phyloP scores from a whole-genome alignment of 169 alveolate species.

The Miamiensis avidus region DNA sequence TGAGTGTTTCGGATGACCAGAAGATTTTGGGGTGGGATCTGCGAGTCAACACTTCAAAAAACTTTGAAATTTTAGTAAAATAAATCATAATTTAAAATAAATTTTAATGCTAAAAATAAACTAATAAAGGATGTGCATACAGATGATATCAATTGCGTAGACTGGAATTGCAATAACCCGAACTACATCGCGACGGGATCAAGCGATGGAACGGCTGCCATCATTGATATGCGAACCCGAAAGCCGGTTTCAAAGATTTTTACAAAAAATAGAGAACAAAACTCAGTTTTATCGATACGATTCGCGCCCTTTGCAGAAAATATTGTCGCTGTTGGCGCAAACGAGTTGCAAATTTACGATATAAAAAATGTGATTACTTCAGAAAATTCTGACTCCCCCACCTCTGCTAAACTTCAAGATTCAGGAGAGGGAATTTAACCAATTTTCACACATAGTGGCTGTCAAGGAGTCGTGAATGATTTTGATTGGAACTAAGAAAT shows the following conservation, averaged over 20 bases:
- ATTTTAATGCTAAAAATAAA: conserved; percentile 14
- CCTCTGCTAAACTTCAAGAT: not conserved
- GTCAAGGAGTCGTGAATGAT: conserved; percentile 42
- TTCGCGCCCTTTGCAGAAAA: conserved; percentile 32
- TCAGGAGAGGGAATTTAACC: not conserved
- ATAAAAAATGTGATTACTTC: conserved; percentile 12
- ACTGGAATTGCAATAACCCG: conserved; percentile 41
- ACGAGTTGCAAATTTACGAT: conserved; percentile 30
- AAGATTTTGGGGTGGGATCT: conserved; percentile 5
- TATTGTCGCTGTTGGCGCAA: conserved; percentile 36
- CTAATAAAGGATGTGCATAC: conserved; percentile 23
- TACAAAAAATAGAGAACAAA: not conserved
- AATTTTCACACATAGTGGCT: conserved; percentile 37
- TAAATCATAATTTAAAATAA: no score
- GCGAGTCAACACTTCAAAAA: not conserved
- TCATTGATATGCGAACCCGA: conserved; percentile 35
- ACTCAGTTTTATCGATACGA: conserved; percentile 10
- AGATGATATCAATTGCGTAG: conserved; percentile 38
- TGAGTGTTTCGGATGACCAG: conserved; percentile 25
- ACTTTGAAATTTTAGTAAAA: no score
- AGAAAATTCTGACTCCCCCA: not conserved
- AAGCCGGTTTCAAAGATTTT: conserved; percentile 16
- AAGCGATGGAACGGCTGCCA: conserved; percentile 25
- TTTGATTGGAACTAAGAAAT: conserved; percentile 40
- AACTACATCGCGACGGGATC: conserved; percentile 48